Percentiles rank a stretch among this genome's conserved stretches.
phyloP scores from a whole-genome alignment of 2,329 filamentous ascomycete genomes.

The Thelonectria discophora region DNA sequence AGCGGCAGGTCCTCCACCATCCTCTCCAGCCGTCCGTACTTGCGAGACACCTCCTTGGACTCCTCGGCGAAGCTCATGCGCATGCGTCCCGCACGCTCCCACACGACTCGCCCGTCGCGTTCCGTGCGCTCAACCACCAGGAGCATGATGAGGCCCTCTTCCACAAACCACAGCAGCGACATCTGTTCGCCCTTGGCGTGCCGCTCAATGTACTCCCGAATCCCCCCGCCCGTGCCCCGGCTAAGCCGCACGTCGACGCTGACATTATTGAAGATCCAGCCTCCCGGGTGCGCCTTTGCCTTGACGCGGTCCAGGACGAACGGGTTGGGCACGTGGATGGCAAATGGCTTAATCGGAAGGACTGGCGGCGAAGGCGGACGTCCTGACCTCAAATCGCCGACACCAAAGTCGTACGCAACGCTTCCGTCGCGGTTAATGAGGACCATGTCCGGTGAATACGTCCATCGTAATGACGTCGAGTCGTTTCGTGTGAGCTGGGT shows the following conservation, averaged over 20 bases:
- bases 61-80: conserved; percentile 48
- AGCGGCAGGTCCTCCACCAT: conserved; percentile 46
- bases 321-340: conserved; percentile 46
- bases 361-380: conserved; percentile 33
- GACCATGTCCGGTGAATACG: conserved; percentile 46
- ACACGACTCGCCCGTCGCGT: conserved; percentile 31
- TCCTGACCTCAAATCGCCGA: conserved; percentile 14
- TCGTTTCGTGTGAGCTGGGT: conserved; percentile 48
- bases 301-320: conserved; percentile 48
- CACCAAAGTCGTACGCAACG: conserved; percentile 46
- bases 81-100: conserved; percentile 49
- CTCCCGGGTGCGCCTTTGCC: conserved; percentile 43
- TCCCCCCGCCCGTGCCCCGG: conserved; percentile 37
- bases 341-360: conserved; percentile 41
- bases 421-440: conserved; percentile 43
- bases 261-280: conserved; percentile 49
- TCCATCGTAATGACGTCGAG: conserved; percentile 43
- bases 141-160: conserved; percentile 47
- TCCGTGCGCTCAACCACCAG: conserved; percentile 45
- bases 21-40: conserved; percentile 44
- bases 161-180: conserved; percentile 49
- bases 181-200: conserved; percentile 49
- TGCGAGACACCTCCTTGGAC: conserved; percentile 44
- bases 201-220: conserved; percentile 47
- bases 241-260: conserved; percentile 48